phyloP scores from a whole-genome alignment of 1,139 yeast genomes.

The Zygosaccharomyces sapae region DNA sequence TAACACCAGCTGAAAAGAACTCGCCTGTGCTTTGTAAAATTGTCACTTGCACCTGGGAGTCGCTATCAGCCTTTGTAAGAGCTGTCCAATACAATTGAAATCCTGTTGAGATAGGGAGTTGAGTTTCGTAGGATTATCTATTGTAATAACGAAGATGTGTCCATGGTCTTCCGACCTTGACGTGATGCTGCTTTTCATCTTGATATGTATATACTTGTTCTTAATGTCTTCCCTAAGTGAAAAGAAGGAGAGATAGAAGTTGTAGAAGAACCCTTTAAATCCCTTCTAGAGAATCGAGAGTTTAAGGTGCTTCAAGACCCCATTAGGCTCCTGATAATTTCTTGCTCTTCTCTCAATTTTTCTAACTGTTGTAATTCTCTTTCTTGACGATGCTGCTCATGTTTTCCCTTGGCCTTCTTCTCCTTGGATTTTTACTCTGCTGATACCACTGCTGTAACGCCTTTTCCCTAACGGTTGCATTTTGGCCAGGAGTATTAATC shows the following conservation, averaged over 20 bases:
- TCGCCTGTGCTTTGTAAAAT: slow-evolving; percentile 67
- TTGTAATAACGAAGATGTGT: slow-evolving; percentile 48
- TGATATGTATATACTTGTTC: too few relatives aligned
- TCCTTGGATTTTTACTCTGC: slow-evolving; percentile 50
- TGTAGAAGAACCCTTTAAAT: neutral
- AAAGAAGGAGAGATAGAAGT: neutral
- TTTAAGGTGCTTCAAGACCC: slow-evolving; percentile 4
- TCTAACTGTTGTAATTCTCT: slow-evolving; percentile 22
- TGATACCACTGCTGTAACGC: slow-evolving; percentile 49
- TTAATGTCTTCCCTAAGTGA: neutral
- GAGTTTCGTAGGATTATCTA: slow-evolving; percentile 57
- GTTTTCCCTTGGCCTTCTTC: slow-evolving; percentile 54
- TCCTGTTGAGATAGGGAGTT: slow-evolving; percentile 69
- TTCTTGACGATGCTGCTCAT: slow-evolving; percentile 43
- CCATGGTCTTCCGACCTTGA: neutral
- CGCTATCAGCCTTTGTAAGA: slow-evolving; percentile 62
- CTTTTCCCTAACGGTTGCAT: slow-evolving; percentile 52
- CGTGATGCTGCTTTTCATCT: neutral
- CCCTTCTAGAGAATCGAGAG: too few relatives aligned
- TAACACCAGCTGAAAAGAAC: slow-evolving; percentile 83
- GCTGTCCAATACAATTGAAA: slow-evolving; percentile 57
- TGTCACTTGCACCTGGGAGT: slow-evolving; percentile 60
- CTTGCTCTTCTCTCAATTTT: slow-evolving; percentile 20
- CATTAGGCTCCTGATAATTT: slow-evolving; percentile 12
- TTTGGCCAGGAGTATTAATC: slow-evolving; percentile 54